These are phyloP conservation scores for Daldinia bambusicola DNA, from an alignment of 495 filamentous ascomycete species.

Conservation along the genomic window DNA sequence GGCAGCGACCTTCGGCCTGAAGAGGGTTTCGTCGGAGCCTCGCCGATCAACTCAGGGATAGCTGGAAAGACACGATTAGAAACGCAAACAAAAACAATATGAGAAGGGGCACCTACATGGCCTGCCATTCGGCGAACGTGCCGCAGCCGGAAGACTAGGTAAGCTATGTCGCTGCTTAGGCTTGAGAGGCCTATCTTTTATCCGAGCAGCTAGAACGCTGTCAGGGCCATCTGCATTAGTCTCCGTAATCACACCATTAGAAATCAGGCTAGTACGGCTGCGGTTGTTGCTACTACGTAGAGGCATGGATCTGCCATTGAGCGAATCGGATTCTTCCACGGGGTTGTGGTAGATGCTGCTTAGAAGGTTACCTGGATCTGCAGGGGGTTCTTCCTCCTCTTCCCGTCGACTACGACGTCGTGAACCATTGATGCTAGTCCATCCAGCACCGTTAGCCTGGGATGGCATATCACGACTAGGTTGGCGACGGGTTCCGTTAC, in stretches of 20 bases:
- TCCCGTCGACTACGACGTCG: conserved; percentile 41
- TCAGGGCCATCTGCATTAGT: conserved; percentile 13
- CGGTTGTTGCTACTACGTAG: conserved; percentile 34
- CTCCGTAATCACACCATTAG: conserved; percentile 20
- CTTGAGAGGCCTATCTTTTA: conserved; percentile 31
- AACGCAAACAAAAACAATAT: neutral
- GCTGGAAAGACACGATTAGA: conserved; percentile 29
- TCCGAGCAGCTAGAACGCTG: conserved; percentile 7
- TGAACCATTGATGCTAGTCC: conserved; percentile 47
- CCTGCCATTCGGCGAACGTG: conserved; percentile 26
- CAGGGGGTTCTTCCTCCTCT: conserved; percentile 43
- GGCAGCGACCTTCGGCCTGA: conserved; percentile 45
- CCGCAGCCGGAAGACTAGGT: conserved; percentile 29
- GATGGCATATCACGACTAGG: conserved; percentile 28
- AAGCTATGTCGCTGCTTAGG: conserved; percentile 45
- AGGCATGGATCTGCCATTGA: conserved; percentile 37
- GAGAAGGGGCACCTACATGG: conserved; percentile 19
- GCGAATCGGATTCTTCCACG: conserved; percentile 38
- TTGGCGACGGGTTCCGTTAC: conserved; percentile 20
- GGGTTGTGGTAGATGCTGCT: conserved; percentile 49
- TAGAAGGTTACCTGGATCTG: conserved; percentile 45
- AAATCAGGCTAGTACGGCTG: conserved; percentile 18
- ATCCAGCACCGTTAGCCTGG: conserved; percentile 31
- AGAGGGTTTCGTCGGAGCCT: conserved; percentile 38
- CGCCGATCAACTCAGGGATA: conserved; percentile 17